Conservation (phyloP, 768 basidiomycete species). For the Russula sp. region DNA sequence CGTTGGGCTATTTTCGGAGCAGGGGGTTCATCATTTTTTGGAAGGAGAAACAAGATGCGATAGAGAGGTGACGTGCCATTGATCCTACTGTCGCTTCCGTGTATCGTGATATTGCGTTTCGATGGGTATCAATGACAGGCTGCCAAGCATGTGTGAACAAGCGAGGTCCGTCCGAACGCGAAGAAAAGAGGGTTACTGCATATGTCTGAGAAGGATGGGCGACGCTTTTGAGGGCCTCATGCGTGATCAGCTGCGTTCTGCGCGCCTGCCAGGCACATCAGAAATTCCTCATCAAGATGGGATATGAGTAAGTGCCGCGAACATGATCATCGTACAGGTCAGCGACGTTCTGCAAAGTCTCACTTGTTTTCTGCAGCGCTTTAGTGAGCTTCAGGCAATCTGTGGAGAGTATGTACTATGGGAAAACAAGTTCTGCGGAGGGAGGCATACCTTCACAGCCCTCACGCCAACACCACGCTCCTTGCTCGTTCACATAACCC, state of each 20-base stretch:
- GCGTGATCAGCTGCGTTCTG: constrained; percentile 61
- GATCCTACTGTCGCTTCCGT: constrained; percentile 40
- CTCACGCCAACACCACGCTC: constrained; percentile 87
- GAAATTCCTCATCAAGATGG: constrained; percentile 3
- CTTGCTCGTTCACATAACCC: constrained; percentile 59
- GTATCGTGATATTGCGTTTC: constrained; percentile 59
- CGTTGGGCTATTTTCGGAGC: constrained; percentile 44
- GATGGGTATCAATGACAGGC: constrained; percentile 71
- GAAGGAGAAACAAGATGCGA: not conserved
- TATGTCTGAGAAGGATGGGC: constrained; percentile 71
- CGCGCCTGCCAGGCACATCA: constrained; percentile 45
- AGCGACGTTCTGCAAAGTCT: constrained; percentile 64
- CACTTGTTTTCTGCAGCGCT: constrained; percentile 67
- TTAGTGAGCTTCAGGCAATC: constrained; percentile 76
- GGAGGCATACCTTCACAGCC: constrained; percentile 50
- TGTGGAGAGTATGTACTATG: constrained; percentile 23
- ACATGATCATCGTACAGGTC: constrained; percentile 78
- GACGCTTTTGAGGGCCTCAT: constrained; percentile 67
- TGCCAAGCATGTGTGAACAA: constrained; percentile 24
- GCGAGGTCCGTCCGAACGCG: not conserved
- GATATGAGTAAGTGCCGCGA: constrained; percentile 23
- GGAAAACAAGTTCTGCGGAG: not conserved
- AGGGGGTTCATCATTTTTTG: not conserved
- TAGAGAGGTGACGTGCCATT: constrained; percentile 25
- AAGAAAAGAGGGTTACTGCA: constrained; percentile 37